A percentile compares a stretch with the other conserved stretches of the same genome.
phyloP scores from a whole-genome alignment of 225 moss, liverwort and hornwort genomes.

The Bryum argenteum region DNA sequence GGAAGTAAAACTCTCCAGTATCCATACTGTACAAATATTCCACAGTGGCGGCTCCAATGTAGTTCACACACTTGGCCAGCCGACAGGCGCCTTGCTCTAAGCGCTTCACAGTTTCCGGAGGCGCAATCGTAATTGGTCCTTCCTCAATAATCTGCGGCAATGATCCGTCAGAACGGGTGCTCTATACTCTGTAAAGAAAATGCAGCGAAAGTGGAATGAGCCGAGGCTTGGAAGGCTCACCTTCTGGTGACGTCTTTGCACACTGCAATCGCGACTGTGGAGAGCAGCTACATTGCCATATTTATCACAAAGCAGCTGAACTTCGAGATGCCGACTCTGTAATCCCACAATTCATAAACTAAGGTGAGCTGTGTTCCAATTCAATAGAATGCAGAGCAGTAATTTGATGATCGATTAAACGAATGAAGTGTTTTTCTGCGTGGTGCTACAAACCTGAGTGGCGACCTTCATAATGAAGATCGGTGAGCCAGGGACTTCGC shows the following conservation, averaged over 20 bases:
- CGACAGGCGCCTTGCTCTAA: slow-evolving; percentile 95
- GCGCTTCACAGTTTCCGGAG: slow-evolving; percentile 78
- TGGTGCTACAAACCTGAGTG: slow-evolving; percentile 59
- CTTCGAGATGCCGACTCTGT: slow-evolving; percentile 98
- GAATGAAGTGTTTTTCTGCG: not conserved
- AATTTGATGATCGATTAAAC: not conserved
- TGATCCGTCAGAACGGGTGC: not conserved
- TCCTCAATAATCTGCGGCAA: slow-evolving; percentile 93
- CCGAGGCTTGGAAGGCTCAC: slow-evolving; percentile 33
- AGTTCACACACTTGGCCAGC: slow-evolving; percentile 92
- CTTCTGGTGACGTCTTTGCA: slow-evolving; percentile 97
- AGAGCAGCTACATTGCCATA: slow-evolving; percentile 92
- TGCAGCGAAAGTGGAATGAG: not conserved
- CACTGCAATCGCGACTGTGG: slow-evolving; percentile 96
- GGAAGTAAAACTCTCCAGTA: slow-evolving; percentile 87
- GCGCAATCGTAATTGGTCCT: slow-evolving; percentile 94
- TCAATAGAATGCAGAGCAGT: not conserved
- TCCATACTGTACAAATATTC: slow-evolving; percentile 99
- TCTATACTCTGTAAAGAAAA: not conserved
- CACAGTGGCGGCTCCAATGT: slow-evolving; percentile 94
- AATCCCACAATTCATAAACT: not conserved
- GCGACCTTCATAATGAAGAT: slow-evolving; percentile 99
- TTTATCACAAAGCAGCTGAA: slow-evolving; percentile 88
- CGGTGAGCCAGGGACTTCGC: slow-evolving; percentile 97
- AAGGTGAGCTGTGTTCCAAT: not conserved